Evolutionary conservation across 2,329 filamentous ascomycete species (phyloP).

Genomic region (Penicillium crustosum): DNA sequence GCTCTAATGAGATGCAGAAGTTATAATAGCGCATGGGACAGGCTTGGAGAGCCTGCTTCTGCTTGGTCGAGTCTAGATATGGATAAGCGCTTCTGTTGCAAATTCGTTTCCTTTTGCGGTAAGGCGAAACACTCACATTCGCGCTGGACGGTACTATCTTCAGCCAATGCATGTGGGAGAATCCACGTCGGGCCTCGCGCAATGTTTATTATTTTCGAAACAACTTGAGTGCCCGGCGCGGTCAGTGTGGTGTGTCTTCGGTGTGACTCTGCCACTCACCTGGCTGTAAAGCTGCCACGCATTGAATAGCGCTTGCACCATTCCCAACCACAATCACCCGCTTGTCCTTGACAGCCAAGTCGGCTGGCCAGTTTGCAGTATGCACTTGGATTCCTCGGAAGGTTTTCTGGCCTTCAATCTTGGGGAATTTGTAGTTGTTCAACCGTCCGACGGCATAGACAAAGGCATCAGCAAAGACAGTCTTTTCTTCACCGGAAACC

Average conservation of each 20-base stretch:
- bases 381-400: conserved; percentile 38
- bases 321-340: conserved; percentile 9
- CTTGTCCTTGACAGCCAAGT: background rate
- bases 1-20: conserved; percentile 2
- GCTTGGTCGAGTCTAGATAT: background rate
- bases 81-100: background rate
- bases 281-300: conserved; percentile 9
- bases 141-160: conserved; percentile 4
- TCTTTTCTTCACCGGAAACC: background rate
- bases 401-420: conserved; percentile 19
- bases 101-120: background rate
- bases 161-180: conserved; percentile 6
- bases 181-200: conserved; percentile 10
- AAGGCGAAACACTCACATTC: conserved; percentile 1
- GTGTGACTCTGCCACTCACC: background rate
- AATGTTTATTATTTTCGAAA: conserved; percentile 5
- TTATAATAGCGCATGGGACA: conserved; percentile 1
- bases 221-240: background rate
- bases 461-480: conserved; percentile 8
- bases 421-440: conserved; percentile 22
- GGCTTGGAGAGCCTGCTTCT: background rate
- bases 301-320: conserved; percentile 9
- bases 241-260: background rate
- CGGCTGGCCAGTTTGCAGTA: conserved; percentile 34
- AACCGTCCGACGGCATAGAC: conserved; percentile 10